phyloP scores from a whole-genome alignment of 306 rosid species.

The Medicago ruthenica region DNA sequence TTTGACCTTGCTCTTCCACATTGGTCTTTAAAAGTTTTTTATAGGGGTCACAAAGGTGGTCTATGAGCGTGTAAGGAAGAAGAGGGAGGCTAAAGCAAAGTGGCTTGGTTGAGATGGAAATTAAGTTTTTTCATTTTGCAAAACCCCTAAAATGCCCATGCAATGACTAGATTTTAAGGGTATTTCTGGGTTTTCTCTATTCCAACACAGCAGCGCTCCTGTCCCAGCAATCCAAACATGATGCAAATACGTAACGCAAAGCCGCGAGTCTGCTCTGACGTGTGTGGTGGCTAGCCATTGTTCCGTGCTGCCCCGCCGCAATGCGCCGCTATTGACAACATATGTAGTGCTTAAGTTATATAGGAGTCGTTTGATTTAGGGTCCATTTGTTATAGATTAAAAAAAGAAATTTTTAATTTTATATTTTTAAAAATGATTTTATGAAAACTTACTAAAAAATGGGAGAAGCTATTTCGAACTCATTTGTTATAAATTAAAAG shows the following conservation, averaged over 20 bases:
- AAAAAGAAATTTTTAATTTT: too few species aligned
- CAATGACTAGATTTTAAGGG: neutral
- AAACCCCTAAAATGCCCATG: neutral
- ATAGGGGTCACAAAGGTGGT: constrained; percentile 5
- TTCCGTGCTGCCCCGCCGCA: neutral
- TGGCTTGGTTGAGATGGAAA: neutral
- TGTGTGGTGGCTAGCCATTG: neutral
- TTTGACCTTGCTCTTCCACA: constrained; percentile 44
- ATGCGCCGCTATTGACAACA: neutral
- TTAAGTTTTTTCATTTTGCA: neutral
- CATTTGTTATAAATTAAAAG: too few species aligned
- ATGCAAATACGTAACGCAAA: neutral
- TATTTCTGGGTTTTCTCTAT: neutral
- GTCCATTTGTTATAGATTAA: too few species aligned
- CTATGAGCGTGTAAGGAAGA: neutral
- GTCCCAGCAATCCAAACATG: neutral
- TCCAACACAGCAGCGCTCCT: neutral
- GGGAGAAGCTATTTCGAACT: too few species aligned
- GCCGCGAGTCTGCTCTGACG: neutral
- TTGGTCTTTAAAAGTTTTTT: neutral
- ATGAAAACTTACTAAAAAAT: too few species aligned
- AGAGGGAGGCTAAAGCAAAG: constrained; percentile 12
- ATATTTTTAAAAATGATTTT: too few species aligned
- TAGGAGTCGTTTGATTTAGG: constrained; percentile 13
- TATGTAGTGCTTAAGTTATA: constrained; percentile 7